These are phyloP conservation scores for Corymbia maculata DNA, from an alignment of 345 rosid species.

Conservation along the genomic window DNA sequence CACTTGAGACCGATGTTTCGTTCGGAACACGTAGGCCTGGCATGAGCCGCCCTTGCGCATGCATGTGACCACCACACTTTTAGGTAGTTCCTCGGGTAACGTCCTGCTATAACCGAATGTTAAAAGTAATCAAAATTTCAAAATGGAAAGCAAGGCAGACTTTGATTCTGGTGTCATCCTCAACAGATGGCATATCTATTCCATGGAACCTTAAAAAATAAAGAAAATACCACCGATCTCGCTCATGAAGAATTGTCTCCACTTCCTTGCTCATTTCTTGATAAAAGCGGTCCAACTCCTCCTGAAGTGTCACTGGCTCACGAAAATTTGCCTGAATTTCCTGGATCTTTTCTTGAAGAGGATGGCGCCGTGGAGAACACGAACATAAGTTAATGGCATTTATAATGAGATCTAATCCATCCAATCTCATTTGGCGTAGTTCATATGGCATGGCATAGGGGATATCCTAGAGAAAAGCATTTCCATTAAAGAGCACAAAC, in stretches of 20 bases:
- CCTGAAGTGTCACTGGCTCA: conserved; percentile 21
- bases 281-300: conserved; percentile 79
- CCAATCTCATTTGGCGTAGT: background rate
- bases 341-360: too few relatives aligned
- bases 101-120: too few relatives aligned
- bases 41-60: conserved; percentile 72
- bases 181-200: background rate
- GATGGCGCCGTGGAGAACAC: too few relatives aligned
- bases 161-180: background rate
- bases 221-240: conserved; percentile 73
- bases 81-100: too few relatives aligned
- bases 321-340: too few relatives aligned
- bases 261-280: conserved; percentile 96
- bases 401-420: background rate
- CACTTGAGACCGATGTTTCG: conserved; percentile 90
- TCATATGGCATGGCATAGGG: too few relatives aligned
- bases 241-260: conserved; percentile 90
- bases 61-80: conserved; percentile 27
- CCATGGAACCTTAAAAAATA: background rate
- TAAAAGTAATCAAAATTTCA: too few relatives aligned
- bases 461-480: conserved; percentile 14
- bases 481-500: background rate
- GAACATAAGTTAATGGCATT: too few relatives aligned
- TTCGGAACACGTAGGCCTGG: conserved; percentile 76
- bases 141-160: background rate